Conservation (phyloP, 495 filamentous ascomycete species). For the Neurospora sp. region DNA sequence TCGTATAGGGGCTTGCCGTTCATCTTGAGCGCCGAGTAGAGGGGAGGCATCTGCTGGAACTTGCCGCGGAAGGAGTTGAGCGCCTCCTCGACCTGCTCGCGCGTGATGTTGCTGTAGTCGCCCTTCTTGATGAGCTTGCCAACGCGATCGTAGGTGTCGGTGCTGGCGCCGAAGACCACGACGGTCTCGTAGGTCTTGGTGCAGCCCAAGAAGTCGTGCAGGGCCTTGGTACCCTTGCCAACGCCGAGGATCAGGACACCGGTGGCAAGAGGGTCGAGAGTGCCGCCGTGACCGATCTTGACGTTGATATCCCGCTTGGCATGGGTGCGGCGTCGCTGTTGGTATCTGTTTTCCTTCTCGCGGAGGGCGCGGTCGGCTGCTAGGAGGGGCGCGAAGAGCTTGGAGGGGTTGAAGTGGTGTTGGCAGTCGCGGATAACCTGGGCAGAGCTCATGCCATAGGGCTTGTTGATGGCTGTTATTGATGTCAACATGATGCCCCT, state of each 20-base stretch:
- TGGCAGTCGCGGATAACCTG: conserved; percentile 81
- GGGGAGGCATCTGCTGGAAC: conserved; percentile 82
- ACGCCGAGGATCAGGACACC: conserved; percentile 85
- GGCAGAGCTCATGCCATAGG: conserved; percentile 70
- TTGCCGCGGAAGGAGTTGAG: conserved; percentile 70
- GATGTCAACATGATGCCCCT: not conserved
- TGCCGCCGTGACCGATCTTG: conserved; percentile 95
- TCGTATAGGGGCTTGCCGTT: conserved; percentile 90
- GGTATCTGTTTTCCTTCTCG: conserved; percentile 40
- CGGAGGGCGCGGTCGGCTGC: conserved; percentile 43
- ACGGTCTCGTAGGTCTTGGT: conserved; percentile 89
- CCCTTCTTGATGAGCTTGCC: conserved; percentile 72
- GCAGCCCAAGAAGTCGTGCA: conserved; percentile 69
- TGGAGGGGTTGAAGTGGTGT: conserved; percentile 68
- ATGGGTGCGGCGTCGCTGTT: conserved; percentile 42
- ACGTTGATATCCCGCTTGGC: conserved; percentile 52
- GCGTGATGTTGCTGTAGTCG: conserved; percentile 68
- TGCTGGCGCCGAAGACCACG: conserved; percentile 82
- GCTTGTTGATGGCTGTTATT: conserved; percentile 78
- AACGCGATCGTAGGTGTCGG: conserved; percentile 79
- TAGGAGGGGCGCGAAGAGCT: conserved; percentile 65
- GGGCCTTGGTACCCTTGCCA: conserved; percentile 75
- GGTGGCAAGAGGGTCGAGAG: conserved; percentile 86
- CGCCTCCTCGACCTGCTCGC: conserved; percentile 64
- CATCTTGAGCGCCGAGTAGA: conserved; percentile 84